A percentile compares a stretch with the other conserved stretches of the same genome.
phyloP scores from a whole-genome alignment of 371 early-diverging fungal species.

The Actinomortierella ambigua region DNA sequence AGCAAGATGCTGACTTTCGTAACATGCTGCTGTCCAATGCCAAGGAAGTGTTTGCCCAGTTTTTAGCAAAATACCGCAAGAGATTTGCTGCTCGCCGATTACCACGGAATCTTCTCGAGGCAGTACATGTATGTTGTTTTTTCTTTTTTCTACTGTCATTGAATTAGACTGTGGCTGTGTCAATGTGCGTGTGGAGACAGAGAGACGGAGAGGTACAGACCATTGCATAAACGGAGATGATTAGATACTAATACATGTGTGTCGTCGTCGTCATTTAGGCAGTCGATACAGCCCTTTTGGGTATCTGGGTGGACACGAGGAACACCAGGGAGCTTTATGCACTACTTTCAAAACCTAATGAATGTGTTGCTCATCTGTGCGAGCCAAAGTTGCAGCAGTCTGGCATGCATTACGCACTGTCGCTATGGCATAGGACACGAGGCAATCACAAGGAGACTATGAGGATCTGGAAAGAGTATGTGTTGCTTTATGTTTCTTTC shows the following conservation, averaged over 20 bases:
- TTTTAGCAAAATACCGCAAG: conserved; percentile 50
- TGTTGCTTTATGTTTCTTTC: conserved; percentile 6
- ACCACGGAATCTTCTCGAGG: conserved; percentile 9
- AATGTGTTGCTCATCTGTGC: conserved; percentile 58
- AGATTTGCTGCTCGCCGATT: conserved; percentile 9
- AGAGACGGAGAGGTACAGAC: conserved; percentile 3
- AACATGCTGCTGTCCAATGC: conserved; percentile 61
- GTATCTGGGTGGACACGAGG: conserved; percentile 58
- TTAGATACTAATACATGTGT: background rate
- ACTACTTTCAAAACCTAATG: conserved; percentile 58
- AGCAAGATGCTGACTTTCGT: conserved; percentile 43
- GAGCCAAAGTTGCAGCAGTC: conserved; percentile 37
- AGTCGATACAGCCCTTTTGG: conserved; percentile 70
- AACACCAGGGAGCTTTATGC: conserved; percentile 49
- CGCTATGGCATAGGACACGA: conserved; percentile 64
- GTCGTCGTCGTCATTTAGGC: conserved; percentile 47
- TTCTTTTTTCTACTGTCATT: background rate
- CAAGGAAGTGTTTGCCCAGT: conserved; percentile 57
- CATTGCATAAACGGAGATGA: background rate
- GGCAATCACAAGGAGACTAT: conserved; percentile 58
- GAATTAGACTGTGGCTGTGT: conserved; percentile 1
- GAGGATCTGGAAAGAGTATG: conserved; percentile 73
- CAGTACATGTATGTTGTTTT: conserved; percentile 22
- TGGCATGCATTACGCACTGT: conserved; percentile 67
- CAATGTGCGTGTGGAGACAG: background rate